Conservation (phyloP, 2,329 filamentous ascomycete species). For the Aureobasidium subglaciale region DNA sequence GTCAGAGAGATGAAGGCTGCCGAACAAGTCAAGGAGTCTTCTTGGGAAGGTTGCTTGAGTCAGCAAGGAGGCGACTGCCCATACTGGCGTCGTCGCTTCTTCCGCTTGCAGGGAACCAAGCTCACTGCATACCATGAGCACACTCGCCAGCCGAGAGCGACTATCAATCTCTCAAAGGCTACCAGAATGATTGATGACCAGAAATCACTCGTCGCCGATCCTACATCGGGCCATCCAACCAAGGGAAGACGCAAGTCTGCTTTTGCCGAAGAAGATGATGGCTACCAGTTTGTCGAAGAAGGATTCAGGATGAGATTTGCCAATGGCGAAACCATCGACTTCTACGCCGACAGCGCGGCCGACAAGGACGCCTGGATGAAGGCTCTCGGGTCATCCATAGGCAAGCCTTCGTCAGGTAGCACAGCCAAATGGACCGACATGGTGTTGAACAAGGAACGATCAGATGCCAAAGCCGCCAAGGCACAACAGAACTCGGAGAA, state of each 20-base stretch:
- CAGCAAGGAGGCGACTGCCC: conserved; percentile 97
- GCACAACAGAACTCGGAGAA: background rate
- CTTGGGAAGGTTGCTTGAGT: conserved; percentile 80
- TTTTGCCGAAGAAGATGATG: conserved; percentile 96
- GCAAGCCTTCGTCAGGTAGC: conserved; percentile 48
- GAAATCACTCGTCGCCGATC: conserved; percentile 72
- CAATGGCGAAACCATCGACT: conserved; percentile 97
- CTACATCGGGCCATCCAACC: conserved; percentile 62
- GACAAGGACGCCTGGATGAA: conserved; percentile 96
- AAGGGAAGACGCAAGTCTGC: conserved; percentile 71
- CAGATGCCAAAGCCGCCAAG: conserved; percentile 13
- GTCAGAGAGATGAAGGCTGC: conserved; percentile 89
- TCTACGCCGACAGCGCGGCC: conserved; percentile 82
- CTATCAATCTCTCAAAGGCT: conserved; percentile 92
- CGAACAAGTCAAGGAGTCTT: conserved; percentile 67
- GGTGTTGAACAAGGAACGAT: conserved; percentile 36
- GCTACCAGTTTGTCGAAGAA: conserved; percentile 99
- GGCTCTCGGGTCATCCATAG: conserved; percentile 65
- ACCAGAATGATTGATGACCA: conserved; percentile 91
- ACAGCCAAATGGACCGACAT: conserved; percentile 52
- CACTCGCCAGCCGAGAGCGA: conserved; percentile 88
- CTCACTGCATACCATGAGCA: conserved; percentile 94
- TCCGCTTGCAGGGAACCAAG: conserved; percentile 85
- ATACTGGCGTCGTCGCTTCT: conserved; percentile 98
- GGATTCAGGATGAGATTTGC: conserved; percentile 98